These are phyloP conservation scores for Camellia granthamiana DNA, from an alignment of 148 eudicot genomes.

Conservation along the genomic window DNA sequence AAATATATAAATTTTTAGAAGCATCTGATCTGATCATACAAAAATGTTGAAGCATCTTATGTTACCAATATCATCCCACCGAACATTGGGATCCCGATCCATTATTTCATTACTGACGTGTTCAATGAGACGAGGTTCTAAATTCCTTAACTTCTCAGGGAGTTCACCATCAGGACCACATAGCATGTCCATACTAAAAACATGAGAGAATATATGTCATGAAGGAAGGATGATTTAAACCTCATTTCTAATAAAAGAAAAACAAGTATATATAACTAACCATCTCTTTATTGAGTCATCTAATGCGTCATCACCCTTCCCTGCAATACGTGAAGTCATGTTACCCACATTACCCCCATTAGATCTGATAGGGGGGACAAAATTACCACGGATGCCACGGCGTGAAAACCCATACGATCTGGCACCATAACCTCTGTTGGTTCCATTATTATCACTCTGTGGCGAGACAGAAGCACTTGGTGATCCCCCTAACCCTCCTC, in stretches of 20 bases:
- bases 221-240: background rate
- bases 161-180: constrained; percentile 97
- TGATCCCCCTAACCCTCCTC: constrained; percentile 66
- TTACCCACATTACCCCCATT: constrained; percentile 64
- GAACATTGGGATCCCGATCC: constrained; percentile 96
- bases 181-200: constrained; percentile 76
- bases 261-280: constrained; percentile 32
- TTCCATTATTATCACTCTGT: constrained; percentile 52
- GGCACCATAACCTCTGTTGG: constrained; percentile 50
- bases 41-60: constrained; percentile 4
- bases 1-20: background rate
- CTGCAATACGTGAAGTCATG: constrained; percentile 59
- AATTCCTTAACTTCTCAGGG: constrained; percentile 91
- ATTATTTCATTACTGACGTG: constrained; percentile 96
- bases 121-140: constrained; percentile 96
- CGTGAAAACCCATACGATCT: constrained; percentile 80
- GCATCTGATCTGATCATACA: background rate
- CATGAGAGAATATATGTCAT: constrained; percentile 3
- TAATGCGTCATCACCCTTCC: constrained; percentile 69
- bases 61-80: constrained; percentile 97
- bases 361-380: constrained; percentile 88
- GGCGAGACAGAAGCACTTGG: constrained; percentile 68
- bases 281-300: constrained; percentile 93
- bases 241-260: background rate
- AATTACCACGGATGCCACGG: constrained; percentile 96